Base-by-base conservation (phyloP, 148 eudicot species). In the Polygonum aviculare region DNA sequence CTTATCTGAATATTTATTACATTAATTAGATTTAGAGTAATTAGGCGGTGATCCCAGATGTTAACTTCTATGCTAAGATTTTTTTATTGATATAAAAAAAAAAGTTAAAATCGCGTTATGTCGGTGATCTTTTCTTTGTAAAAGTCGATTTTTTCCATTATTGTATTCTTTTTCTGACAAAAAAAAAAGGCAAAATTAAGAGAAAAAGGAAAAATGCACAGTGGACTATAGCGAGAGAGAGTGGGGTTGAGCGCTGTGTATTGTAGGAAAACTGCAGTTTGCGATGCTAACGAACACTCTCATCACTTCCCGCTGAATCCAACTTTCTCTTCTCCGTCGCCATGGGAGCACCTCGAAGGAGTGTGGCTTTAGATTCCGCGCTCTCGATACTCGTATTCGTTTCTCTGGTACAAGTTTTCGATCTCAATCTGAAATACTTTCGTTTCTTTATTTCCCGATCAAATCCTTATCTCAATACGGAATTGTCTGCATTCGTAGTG, bases 331-430 rank as follows among this genome's bases (percentile, higher is more conserved):
- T 44, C 74, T 47, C 62, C 19, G 19, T 50, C 52, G 48, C 74
- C 60, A 80, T 80, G 83, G 75, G 33, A 73, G 33, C 45, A 72
- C 77, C 26, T 74, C 52, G 77, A 72, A 77, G 74, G 77, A 14
- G 44, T 67, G 41, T 74, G 39, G 54, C 70, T 35, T 77, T 72
- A 15, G 47, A 33, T 21, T 40, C 18, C 10, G 74, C 60, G 36
- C 22, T 41, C 22, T 40, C 45, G 49, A 49, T 54, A 63, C 19
- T 74, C 36, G 48, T 77, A 22, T 73, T 63, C 73, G 40, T 72
- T 52, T 73, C 49, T 51, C 62, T 77, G 80, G 83, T 81, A 51
- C 72, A 81, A 31, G 19, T 12, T 73, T 73, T 54, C 74, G 72
- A 38, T 77, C 39, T 51, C 77, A 31, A 16, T 55, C 31, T 62